These are phyloP conservation scores for Neocucurbitaria cava DNA, from an alignment of 2,329 filamentous ascomycete species.

Conservation along the genomic window DNA sequence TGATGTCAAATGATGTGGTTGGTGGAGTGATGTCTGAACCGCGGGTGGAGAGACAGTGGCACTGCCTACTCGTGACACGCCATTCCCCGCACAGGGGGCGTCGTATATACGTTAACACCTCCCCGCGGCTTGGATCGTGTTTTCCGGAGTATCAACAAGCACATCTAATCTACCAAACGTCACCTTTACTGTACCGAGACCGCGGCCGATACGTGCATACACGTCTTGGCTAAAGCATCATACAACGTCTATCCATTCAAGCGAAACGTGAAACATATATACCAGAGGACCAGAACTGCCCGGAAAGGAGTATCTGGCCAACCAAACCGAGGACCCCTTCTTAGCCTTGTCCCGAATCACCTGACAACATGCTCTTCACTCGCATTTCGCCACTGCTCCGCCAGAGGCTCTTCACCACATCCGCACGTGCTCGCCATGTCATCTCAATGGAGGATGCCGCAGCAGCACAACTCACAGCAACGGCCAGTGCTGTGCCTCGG, in stretches of 20 bases:
- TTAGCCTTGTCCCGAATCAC: conserved; percentile 3
- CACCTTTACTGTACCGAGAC: conserved; percentile 13
- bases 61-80: conserved; percentile 37
- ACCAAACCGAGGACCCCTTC: conserved; percentile 1
- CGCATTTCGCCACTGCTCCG: conserved; percentile 32
- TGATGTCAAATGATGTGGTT: conserved; percentile 38
- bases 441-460: conserved; percentile 33
- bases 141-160: conserved; percentile 21
- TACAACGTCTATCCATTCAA: conserved; percentile 1
- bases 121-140: conserved; percentile 17
- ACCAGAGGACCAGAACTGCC: conserved; percentile 2
- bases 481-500: conserved; percentile 33
- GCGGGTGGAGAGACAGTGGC: conserved; percentile 35
- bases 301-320: conserved; percentile 3
- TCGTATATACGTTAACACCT: conserved; percentile 32
- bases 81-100: conserved; percentile 30
- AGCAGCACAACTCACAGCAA: conserved; percentile 32
- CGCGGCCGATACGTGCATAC: conserved; percentile 25
- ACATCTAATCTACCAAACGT: conserved; percentile 15
- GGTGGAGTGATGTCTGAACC: conserved; percentile 38
- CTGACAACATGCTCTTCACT: conserved; percentile 36
- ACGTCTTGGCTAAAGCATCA: conserved; percentile 15
- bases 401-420: conserved; percentile 40
- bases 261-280: conserved; percentile 9
- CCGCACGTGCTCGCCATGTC: conserved; percentile 32